A percentile compares a stretch with the other conserved stretches of the same genome.
Conservation (phyloP, 148 eudicot genomes). For the Rhododendron williamsianum region DNA sequence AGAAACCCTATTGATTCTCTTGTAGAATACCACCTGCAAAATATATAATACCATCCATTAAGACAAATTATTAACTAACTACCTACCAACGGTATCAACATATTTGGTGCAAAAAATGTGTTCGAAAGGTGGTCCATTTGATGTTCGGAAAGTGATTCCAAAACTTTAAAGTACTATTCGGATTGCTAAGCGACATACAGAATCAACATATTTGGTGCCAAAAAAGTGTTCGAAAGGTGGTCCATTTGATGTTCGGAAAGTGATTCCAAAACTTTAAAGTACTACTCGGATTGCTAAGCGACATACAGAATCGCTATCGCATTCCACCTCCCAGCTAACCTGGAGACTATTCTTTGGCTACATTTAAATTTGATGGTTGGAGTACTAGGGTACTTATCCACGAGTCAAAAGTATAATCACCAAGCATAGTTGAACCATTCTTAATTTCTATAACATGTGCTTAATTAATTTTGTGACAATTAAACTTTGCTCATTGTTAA, state of each 20-base stretch:
- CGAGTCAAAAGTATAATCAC: too few species aligned
- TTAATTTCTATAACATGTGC: background rate
- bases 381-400: background rate
- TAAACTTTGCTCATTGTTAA: background rate
- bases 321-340: too few species aligned
- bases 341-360: background rate
- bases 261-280: too few species aligned
- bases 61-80: too few species aligned
- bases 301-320: too few species aligned
- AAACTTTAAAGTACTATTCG: too few species aligned
- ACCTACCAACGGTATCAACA: background rate
- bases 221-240: too few species aligned
- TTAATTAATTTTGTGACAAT: background rate
- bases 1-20: conserved; percentile 62
- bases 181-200: background rate
- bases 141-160: too few species aligned
- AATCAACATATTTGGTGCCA: background rate
- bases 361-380: background rate
- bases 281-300: background rate
- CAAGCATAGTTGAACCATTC: too few species aligned
- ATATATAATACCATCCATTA: background rate
- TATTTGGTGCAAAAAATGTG: background rate
- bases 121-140: too few species aligned
- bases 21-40: conserved; percentile 82
- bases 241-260: too few species aligned